A percentile compares a stretch with the other conserved stretches of the same genome.
These are phyloP conservation scores for Mycena filopes DNA, from an alignment of 768 basidiomycete genomes.

Conservation along the genomic window DNA sequence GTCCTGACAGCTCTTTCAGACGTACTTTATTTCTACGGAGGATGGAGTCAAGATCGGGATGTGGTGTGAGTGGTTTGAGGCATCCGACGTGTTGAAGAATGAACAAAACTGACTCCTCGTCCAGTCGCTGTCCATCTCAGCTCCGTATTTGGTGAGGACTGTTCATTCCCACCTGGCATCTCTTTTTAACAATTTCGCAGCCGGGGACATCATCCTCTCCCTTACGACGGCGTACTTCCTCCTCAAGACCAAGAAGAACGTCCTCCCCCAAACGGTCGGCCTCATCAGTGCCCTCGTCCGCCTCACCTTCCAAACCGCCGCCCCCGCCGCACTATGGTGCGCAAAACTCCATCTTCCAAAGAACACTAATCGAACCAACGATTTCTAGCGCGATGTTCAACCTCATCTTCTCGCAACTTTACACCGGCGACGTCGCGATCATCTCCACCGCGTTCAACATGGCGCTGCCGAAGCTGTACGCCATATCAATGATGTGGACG, in stretches of 20 bases:
- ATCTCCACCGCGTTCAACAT: constrained; percentile 42
- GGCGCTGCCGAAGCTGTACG: constrained; percentile 45
- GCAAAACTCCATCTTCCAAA: background rate
- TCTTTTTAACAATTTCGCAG: background rate
- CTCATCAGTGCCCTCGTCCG: constrained; percentile 35
- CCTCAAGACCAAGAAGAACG: constrained; percentile 39
- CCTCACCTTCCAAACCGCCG: constrained; percentile 43
- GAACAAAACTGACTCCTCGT: background rate
- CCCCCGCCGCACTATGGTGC: constrained; percentile 46
- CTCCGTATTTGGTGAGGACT: background rate
- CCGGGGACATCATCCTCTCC: background rate
- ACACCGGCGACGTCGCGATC: constrained; percentile 36
- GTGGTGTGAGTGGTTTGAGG: constrained; percentile 30
- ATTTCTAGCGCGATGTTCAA: constrained; percentile 44
- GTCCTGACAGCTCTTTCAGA: constrained; percentile 16
- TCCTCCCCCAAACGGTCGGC: constrained; percentile 39
- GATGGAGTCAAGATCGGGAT: background rate
- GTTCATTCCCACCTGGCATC: too few species aligned
- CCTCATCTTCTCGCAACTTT: constrained; percentile 45
- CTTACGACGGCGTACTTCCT: constrained; percentile 34
- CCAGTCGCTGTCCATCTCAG: constrained; percentile 12
- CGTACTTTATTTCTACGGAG: constrained; percentile 18
- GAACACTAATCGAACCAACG: background rate
- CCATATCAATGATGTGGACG: constrained; percentile 50
- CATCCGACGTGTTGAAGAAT: background rate